Percentiles rank a stretch among this genome's conserved stretches.
Conservation (phyloP, 2,329 filamentous ascomycete species). For the Paramyrothecium roridum region DNA sequence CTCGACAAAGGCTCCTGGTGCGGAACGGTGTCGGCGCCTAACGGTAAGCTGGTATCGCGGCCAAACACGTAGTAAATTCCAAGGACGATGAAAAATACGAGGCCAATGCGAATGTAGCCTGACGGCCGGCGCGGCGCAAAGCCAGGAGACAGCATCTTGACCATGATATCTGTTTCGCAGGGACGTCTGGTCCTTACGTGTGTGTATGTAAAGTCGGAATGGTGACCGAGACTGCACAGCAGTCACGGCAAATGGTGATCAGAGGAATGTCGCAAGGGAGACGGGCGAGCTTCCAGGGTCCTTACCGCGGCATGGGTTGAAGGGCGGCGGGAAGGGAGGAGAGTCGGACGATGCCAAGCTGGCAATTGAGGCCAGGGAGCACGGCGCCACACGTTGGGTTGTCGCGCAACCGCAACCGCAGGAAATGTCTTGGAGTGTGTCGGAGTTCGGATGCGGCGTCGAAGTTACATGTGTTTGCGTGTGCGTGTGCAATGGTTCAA, state of each 20-base stretch:
- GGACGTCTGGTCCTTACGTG: background rate
- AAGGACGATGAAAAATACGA: slow-evolving; percentile 32
- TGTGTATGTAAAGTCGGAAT: background rate
- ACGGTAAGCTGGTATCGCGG: slow-evolving; percentile 3
- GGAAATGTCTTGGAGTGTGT: background rate
- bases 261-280: too few species aligned
- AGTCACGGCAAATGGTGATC: background rate
- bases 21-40: background rate
- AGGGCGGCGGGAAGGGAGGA: too few species aligned
- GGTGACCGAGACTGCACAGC: background rate
- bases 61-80: slow-evolving; percentile 25
- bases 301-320: too few species aligned
- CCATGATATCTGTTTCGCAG: slow-evolving; percentile 10
- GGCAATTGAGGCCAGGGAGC: too few species aligned
- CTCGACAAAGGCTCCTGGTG: background rate
- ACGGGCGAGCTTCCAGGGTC: too few species aligned
- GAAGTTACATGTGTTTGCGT: background rate
- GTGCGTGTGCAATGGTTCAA: background rate
- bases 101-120: slow-evolving; percentile 37
- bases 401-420: background rate
- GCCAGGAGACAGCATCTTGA: slow-evolving; percentile 32
- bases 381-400: too few species aligned
- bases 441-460: background rate
- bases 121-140: slow-evolving; percentile 41
- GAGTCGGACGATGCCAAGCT: too few species aligned